A percentile compares a stretch with the other conserved stretches of the same genome.
phyloP scores from a whole-genome alignment of 2,329 filamentous ascomycete species.

The Trichophyton rubrum region DNA sequence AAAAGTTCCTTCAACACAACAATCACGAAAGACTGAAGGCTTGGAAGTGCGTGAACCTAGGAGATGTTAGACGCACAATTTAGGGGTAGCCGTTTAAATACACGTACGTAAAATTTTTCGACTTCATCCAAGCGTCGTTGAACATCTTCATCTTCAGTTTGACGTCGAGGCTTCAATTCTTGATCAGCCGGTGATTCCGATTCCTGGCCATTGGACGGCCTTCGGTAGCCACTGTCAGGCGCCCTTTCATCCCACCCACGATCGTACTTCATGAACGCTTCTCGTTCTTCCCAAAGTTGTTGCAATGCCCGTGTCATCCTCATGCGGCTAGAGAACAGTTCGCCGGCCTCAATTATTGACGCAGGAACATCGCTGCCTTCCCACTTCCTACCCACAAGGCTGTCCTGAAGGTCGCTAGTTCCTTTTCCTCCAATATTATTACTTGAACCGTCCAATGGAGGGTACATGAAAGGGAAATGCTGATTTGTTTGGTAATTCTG shows the following conservation, averaged over 20 bases:
- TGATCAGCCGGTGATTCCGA: slow-evolving; percentile 6
- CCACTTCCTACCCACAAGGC: slow-evolving; percentile 64
- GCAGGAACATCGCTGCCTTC: slow-evolving; percentile 80
- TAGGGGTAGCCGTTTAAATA: background rate
- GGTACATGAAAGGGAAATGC: slow-evolving; percentile 96
- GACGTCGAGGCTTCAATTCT: slow-evolving; percentile 15
- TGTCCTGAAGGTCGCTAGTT: slow-evolving; percentile 51
- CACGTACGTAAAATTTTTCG: slow-evolving; percentile 75
- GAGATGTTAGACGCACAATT: background rate
- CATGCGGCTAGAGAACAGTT: slow-evolving; percentile 79
- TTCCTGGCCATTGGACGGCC: slow-evolving; percentile 17
- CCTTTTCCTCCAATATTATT: slow-evolving; percentile 87
- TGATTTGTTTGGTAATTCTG: slow-evolving; percentile 99
- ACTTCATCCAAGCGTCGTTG: slow-evolving; percentile 55
- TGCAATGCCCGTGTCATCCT: slow-evolving; percentile 82
- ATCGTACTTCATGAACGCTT: slow-evolving; percentile 82
- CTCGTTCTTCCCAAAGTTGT: slow-evolving; percentile 89
- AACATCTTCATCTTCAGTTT: slow-evolving; percentile 29
- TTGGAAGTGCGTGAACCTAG: slow-evolving; percentile 58
- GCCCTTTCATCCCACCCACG: slow-evolving; percentile 63
- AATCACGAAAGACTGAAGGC: slow-evolving; percentile 85
- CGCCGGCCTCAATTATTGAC: slow-evolving; percentile 88
- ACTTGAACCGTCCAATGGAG: slow-evolving; percentile 75
- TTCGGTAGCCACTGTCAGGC: slow-evolving; percentile 24
- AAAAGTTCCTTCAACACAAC: slow-evolving; percentile 82